Evolutionary conservation across 1,284 basidiomycete genomes (phyloP).

Genomic region (Bondarzewia mesenterica): DNA sequence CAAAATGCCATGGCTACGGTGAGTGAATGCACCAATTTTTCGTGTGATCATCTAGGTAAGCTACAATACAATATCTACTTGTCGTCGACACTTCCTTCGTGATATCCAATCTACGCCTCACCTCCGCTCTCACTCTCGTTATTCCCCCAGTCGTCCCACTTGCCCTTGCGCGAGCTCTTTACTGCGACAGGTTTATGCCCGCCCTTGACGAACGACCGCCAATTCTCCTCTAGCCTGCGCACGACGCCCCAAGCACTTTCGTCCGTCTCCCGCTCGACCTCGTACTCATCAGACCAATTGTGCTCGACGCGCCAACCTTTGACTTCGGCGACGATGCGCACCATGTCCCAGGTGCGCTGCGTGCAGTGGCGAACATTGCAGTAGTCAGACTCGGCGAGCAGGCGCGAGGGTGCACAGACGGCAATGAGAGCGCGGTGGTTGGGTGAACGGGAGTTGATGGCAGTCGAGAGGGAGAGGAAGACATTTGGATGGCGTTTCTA

Average conservation of each 20-base stretch:
- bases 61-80: not conserved
- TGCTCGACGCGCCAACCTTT: constrained; percentile 62
- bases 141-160: constrained; percentile 11
- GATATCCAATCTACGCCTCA: not conserved
- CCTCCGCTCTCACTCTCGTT: constrained; percentile 8
- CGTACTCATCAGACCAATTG: constrained; percentile 34
- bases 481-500: constrained; percentile 62
- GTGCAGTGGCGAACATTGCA: constrained; percentile 45
- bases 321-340: constrained; percentile 50
- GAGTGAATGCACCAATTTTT: no score
- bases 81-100: no score
- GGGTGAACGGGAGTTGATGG: constrained; percentile 63
- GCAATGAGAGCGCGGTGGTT: constrained; percentile 52
- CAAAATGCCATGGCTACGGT: no score
- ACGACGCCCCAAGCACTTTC: constrained; percentile 51
- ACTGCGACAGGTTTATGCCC: constrained; percentile 25
- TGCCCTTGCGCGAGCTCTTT: constrained; percentile 6
- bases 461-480: constrained; percentile 73
- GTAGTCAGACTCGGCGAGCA: constrained; percentile 76
- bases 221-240: constrained; percentile 56
- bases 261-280: constrained; percentile 10
- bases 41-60: no score
- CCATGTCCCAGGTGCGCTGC: constrained; percentile 61
- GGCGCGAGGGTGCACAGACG: constrained; percentile 46
- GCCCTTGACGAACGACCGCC: constrained; percentile 47